Percentiles rank a stretch among this genome's conserved stretches.
Evolutionary conservation across 2,329 filamentous ascomycete species (phyloP).

Genomic region (Pezicula radicicola): DNA sequence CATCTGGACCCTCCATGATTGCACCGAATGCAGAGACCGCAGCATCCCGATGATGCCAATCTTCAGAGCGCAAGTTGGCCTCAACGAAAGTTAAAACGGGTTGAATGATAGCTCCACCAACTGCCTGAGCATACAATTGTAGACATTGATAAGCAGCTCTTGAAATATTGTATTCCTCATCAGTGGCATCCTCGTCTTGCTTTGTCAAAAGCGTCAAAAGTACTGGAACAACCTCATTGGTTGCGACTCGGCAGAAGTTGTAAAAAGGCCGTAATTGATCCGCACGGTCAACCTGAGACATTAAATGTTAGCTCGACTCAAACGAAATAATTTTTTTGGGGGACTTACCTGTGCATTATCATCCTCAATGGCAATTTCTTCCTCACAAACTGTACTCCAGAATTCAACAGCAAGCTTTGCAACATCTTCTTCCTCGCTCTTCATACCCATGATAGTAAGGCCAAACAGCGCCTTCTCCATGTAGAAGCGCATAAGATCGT

Average conservation of each 20-base stretch:
- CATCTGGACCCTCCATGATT: conserved; percentile 97
- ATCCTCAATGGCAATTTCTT: conserved; percentile 96
- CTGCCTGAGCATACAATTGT: conserved; percentile 91
- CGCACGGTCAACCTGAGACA: conserved; percentile 20
- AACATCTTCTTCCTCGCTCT: conserved; percentile 95
- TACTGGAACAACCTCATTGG: conserved; percentile 90
- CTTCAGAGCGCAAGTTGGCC: conserved; percentile 80
- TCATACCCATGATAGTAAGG: conserved; percentile 97
- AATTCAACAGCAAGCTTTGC: conserved; percentile 98
- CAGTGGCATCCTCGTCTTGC: conserved; percentile 94
- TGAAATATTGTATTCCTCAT: conserved; percentile 97
- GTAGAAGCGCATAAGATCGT: conserved; percentile 99
- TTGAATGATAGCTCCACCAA: conserved; percentile 78
- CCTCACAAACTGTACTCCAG: conserved; percentile 99
- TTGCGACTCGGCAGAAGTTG: conserved; percentile 92
- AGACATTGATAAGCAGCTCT: conserved; percentile 95
- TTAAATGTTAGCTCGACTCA: background rate
- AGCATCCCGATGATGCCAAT: conserved; percentile 94
- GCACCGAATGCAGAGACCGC: conserved; percentile 96
- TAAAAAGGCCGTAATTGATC: conserved; percentile 81
- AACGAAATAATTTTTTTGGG: background rate
- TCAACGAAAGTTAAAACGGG: conserved; percentile 92
- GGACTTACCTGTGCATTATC: conserved; percentile 76
- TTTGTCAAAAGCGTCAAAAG: conserved; percentile 86
- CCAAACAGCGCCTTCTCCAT: conserved; percentile 99